Evolutionary conservation across 306 rosid species (phyloP).

Genomic region (Quercus parvula): DNA sequence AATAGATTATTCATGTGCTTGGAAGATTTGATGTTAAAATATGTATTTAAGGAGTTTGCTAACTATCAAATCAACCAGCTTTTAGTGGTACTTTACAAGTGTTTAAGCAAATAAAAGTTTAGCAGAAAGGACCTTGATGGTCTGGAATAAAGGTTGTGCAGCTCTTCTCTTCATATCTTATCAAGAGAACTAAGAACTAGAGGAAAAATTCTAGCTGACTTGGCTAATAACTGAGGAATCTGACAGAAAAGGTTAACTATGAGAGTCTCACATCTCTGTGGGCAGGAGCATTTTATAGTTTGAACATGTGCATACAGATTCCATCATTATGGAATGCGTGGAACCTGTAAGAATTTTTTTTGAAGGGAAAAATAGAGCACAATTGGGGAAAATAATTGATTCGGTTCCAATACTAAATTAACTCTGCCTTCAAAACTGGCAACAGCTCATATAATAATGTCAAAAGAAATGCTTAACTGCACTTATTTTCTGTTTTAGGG

Average conservation of each 20-base stretch:
- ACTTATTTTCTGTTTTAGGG: constrained; percentile 48
- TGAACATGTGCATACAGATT: neutral
- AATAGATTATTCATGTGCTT: neutral
- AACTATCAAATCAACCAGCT: no score
- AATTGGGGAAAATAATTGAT: constrained; percentile 4
- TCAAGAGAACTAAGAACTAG: neutral
- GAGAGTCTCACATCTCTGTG: neutral
- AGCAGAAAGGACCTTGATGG: neutral
- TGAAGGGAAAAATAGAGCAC: neutral
- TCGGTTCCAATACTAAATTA: constrained; percentile 3
- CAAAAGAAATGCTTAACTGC: constrained; percentile 7
- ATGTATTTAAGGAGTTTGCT: no score
- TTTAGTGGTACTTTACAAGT: neutral
- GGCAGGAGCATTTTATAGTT: neutral
- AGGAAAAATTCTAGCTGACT: neutral
- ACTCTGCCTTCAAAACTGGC: neutral
- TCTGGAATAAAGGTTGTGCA: neutral
- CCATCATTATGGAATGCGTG: neutral
- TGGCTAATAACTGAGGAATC: neutral
- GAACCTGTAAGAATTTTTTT: no score
- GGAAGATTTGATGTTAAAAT: neutral
- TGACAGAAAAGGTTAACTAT: neutral
- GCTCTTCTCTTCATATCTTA: neutral
- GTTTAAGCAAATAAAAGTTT: neutral
- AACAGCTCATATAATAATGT: neutral